These are phyloP conservation scores for Metschnikowia borealis DNA, from an alignment of 805 yeast species.

Conservation along the genomic window DNA sequence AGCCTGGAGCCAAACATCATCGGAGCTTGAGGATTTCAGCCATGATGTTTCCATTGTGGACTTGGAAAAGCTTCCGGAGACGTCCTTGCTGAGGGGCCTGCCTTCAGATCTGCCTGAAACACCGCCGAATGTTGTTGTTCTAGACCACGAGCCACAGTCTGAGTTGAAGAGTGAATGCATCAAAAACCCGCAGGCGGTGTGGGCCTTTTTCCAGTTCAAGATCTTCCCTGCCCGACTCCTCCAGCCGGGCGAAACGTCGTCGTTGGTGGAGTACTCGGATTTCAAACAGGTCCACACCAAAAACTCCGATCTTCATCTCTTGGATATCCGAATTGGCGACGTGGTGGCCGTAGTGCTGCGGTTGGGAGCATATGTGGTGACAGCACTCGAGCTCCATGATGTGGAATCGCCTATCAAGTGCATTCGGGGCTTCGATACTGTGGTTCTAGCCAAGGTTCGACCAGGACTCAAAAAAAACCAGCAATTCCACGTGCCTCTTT, in stretches of 20 bases:
- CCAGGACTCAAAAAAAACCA: conserved; percentile 4
- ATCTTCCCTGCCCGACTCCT: conserved; percentile 48
- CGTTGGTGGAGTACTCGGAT: conserved; percentile 38
- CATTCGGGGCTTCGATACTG: conserved; percentile 57
- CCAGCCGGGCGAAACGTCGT: conserved; percentile 24
- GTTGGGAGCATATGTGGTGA: conserved; percentile 35
- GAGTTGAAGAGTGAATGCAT: conserved; percentile 12
- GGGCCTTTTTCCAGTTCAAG: conserved; percentile 49
- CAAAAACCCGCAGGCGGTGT: conserved; percentile 35
- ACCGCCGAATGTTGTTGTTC: not conserved
- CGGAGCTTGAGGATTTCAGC: conserved; percentile 23
- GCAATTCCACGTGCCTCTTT: conserved; percentile 23
- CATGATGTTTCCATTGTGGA: conserved; percentile 12
- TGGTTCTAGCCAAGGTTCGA: conserved; percentile 30
- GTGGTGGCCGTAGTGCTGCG: conserved; percentile 33
- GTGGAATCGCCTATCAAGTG: conserved; percentile 38
- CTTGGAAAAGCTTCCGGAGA: conserved; percentile 4
- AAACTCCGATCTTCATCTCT: conserved; percentile 36
- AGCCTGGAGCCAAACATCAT: conserved; percentile 12
- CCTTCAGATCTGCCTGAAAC: not conserved
- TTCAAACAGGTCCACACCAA: conserved; percentile 22
- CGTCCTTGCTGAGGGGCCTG: not conserved
- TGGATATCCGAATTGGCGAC: conserved; percentile 60
- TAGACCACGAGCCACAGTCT: conserved; percentile 13
- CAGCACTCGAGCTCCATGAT: conserved; percentile 38